Conservation (phyloP, 176 grass and related monocot genomes). For the Oropetium thomaeum region DNA sequence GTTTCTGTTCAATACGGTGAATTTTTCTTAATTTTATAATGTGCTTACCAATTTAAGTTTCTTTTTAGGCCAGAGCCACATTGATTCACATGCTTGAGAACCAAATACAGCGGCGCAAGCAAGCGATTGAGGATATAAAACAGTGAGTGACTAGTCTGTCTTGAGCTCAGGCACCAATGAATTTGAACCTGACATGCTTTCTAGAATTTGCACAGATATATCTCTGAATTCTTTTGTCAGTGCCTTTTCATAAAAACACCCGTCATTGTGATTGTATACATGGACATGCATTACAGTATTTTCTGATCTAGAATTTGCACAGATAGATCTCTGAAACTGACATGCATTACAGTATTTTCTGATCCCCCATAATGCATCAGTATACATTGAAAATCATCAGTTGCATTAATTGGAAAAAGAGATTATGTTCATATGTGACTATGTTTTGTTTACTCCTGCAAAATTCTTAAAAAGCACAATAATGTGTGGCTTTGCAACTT, state of each 20-base stretch:
- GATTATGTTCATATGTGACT: background rate
- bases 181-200: background rate
- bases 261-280: background rate
- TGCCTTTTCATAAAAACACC: background rate
- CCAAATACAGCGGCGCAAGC: conserved; percentile 77
- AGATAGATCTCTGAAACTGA: no score
- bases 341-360: no score
- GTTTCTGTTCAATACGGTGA: background rate
- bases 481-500: background rate
- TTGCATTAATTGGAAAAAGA: background rate
- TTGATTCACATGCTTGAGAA: conserved; percentile 89
- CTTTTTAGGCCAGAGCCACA: conserved; percentile 79
- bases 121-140: conserved; percentile 91
- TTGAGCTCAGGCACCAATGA: background rate
- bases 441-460: background rate
- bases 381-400: background rate
- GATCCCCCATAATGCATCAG: background rate
- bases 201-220: background rate
- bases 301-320: no score
- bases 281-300: no score
- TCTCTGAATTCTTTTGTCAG: background rate
- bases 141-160: conserved; percentile 42
- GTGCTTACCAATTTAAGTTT: conserved; percentile 5
- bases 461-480: background rate
- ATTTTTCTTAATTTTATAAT: conserved; percentile 7